Evolutionary conservation across 2,329 filamentous ascomycete genomes (phyloP).

Genomic region (Xenosphaeropsis pyriputrescens): DNA sequence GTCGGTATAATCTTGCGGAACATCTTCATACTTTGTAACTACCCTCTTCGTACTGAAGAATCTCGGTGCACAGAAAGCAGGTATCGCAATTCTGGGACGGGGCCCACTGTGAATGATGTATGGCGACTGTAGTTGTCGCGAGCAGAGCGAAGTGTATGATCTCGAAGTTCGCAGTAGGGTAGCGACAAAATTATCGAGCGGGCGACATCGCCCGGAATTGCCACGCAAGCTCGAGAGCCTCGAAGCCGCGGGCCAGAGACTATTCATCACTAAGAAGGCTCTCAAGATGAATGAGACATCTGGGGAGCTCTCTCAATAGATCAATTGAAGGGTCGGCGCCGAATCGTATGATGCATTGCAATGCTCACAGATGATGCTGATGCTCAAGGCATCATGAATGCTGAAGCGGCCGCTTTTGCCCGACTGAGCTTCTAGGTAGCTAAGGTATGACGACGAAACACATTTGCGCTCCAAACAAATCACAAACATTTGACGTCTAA

Average conservation of each 20-base stretch:
- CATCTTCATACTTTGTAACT: conserved; percentile 37
- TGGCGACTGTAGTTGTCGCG: conserved; percentile 1
- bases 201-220: conserved; percentile 4
- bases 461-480: too few species aligned
- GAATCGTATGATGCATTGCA: too few species aligned
- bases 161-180: too few species aligned
- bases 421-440: too few species aligned
- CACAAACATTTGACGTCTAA: too few species aligned
- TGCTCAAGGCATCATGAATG: too few species aligned
- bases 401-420: too few species aligned
- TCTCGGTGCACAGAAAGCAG: too few species aligned
- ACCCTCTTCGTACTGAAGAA: conserved; percentile 8
- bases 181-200: conserved; percentile 1
- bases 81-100: conserved; percentile 1
- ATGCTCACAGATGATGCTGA: too few species aligned
- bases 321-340: too few species aligned
- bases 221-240: background rate
- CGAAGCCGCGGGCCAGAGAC: background rate
- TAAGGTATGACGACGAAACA: too few species aligned
- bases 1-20: conserved; percentile 43
- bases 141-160: conserved; percentile 3
- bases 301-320: background rate
- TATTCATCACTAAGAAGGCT: background rate
- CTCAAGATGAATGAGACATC: conserved; percentile 1
- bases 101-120: too few species aligned